Evolutionary conservation across 768 basidiomycete species (phyloP).

Genomic region (Russula griseocarnosa): DNA sequence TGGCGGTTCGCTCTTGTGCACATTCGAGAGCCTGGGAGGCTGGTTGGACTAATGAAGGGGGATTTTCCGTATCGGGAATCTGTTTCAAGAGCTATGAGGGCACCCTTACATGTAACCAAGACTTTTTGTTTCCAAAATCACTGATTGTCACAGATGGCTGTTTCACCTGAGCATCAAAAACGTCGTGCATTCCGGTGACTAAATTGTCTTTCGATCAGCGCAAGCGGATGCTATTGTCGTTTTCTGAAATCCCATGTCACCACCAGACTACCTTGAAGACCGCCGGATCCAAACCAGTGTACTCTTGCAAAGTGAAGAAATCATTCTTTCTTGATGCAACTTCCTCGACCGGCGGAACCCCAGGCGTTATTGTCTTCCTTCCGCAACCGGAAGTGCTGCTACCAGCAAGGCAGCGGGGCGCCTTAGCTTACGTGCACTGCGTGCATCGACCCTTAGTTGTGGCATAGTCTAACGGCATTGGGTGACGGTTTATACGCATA

Average conservation of each 20-base stretch:
- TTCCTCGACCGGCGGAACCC: conserved; percentile 8
- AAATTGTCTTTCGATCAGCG: neutral
- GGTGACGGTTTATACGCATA: conserved; percentile 14
- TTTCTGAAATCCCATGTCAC: neutral
- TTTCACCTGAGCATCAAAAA: neutral
- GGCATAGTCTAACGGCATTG: conserved; percentile 12
- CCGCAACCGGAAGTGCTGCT: conserved; percentile 14
- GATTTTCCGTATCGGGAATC: conserved; percentile 50
- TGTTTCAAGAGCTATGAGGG: conserved; percentile 47
- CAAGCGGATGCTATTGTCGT: neutral
- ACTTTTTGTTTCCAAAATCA: conserved; percentile 4
- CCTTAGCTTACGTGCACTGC: conserved; percentile 18
- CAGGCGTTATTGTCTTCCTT: conserved; percentile 18
- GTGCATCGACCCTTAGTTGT: conserved; percentile 7
- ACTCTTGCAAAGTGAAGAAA: neutral
- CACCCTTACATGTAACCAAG: conserved; percentile 46
- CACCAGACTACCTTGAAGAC: neutral
- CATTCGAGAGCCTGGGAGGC: neutral
- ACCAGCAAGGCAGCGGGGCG: conserved; percentile 16
- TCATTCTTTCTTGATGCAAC: conserved; percentile 11
- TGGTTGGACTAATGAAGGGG: conserved; percentile 50
- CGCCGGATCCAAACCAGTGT: neutral
- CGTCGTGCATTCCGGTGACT: neutral
- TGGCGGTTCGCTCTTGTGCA: conserved; percentile 45
- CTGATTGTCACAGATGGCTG: neutral